phyloP scores from a whole-genome alignment of 495 filamentous ascomycete genomes.

The Xylaria flabelliformis region DNA sequence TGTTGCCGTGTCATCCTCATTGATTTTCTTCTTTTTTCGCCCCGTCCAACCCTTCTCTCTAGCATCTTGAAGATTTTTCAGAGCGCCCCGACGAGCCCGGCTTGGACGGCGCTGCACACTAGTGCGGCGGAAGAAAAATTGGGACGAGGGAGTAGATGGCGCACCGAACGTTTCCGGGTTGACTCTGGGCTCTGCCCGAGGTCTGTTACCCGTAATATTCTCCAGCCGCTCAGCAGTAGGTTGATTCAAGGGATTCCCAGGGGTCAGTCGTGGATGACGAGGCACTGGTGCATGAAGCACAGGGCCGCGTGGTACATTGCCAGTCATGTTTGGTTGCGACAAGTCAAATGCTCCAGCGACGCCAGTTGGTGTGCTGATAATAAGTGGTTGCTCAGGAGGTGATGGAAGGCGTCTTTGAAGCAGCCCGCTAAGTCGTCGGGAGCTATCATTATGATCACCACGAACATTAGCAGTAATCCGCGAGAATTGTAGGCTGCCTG shows the following conservation, averaged over 20 bases:
- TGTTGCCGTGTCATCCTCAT: slow-evolving; percentile 45
- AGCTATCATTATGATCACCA: slow-evolving; percentile 20
- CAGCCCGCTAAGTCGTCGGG: slow-evolving; percentile 32
- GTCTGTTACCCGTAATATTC: slow-evolving; percentile 52
- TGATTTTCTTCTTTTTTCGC: slow-evolving; percentile 47
- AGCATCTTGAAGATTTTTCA: slow-evolving; percentile 62
- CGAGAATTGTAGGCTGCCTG: slow-evolving; percentile 43
- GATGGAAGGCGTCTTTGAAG: slow-evolving; percentile 36
- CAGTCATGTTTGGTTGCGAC: slow-evolving; percentile 35
- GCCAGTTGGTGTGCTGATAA: slow-evolving; percentile 56
- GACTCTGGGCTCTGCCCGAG: slow-evolving; percentile 28
- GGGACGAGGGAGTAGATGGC: slow-evolving; percentile 34
- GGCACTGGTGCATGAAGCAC: slow-evolving; percentile 52
- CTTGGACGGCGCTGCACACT: slow-evolving; percentile 53
- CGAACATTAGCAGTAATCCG: slow-evolving; percentile 40
- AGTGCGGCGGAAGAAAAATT: slow-evolving; percentile 40
- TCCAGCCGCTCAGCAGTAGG: slow-evolving; percentile 56
- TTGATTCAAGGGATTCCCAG: slow-evolving; percentile 47
- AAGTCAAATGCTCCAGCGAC: slow-evolving; percentile 53
- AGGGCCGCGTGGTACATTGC: slow-evolving; percentile 36
- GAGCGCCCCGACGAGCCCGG: slow-evolving; percentile 58
- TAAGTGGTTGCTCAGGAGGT: slow-evolving; percentile 51
- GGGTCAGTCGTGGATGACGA: slow-evolving; percentile 49
- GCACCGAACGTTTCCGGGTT: slow-evolving; percentile 1
- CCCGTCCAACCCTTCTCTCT: slow-evolving; percentile 61